Evolutionary conservation across 1,139 yeast species (phyloP).

Genomic region (Tardiomyces blankii): DNA sequence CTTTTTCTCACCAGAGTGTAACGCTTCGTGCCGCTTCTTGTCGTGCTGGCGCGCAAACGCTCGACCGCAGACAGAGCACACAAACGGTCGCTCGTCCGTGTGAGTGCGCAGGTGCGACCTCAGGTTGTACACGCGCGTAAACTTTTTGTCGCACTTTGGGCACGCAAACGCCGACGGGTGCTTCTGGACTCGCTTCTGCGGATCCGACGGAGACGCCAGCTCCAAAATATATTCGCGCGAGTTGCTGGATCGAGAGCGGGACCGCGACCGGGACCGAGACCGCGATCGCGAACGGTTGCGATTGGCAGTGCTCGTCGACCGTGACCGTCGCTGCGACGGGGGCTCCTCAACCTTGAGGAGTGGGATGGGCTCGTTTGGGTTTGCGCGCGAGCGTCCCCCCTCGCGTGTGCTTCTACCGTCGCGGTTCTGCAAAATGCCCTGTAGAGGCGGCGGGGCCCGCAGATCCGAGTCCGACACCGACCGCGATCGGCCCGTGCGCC

Average conservation of each 20-base stretch:
- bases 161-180: slow-evolving; percentile 78
- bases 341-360: background rate
- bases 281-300: background rate
- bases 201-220: slow-evolving; percentile 22
- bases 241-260: background rate
- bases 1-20: slow-evolving; percentile 84
- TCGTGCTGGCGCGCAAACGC: slow-evolving; percentile 97
- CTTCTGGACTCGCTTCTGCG: slow-evolving; percentile 50
- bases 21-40: slow-evolving; percentile 83
- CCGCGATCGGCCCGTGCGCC: background rate
- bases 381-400: too few relatives aligned
- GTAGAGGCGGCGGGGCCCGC: background rate
- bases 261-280: background rate
- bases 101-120: slow-evolving; percentile 89
- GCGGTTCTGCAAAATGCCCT: background rate
- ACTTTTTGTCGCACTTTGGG: slow-evolving; percentile 71
- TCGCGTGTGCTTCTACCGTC: too few relatives aligned
- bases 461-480: background rate
- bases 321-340: background rate
- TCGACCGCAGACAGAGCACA: slow-evolving; percentile 79
- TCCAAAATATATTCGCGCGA: slow-evolving; percentile 25
- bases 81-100: slow-evolving; percentile 86
- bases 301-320: background rate
- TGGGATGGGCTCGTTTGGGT: background rate
- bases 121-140: slow-evolving; percentile 85